Percentiles rank a stretch among this genome's conserved stretches.
Evolutionary conservation across 805 yeast genomes (phyloP).

Genomic region (Tetrapisispora namnaoensis): DNA sequence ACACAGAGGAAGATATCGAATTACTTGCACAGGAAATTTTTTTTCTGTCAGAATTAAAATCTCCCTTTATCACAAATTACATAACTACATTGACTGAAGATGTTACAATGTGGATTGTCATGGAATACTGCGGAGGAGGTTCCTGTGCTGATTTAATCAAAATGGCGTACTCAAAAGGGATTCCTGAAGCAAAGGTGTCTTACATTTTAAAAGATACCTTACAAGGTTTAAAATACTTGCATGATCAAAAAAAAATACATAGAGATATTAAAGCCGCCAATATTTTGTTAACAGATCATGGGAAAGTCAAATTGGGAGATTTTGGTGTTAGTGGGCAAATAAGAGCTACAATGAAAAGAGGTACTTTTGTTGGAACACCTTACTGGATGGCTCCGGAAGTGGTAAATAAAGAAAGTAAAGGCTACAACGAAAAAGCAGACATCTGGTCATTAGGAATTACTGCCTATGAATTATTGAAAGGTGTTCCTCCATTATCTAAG

Average conservation of each 20-base stretch:
- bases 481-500: slow-evolving; percentile 69
- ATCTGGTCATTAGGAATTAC: slow-evolving; percentile 97
- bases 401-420: slow-evolving; percentile 37
- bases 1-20: slow-evolving; percentile 63
- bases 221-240: slow-evolving; percentile 67
- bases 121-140: slow-evolving; percentile 96
- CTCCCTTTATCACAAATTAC: slow-evolving; percentile 59
- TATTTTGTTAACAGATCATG: slow-evolving; percentile 59
- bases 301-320: slow-evolving; percentile 75
- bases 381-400: slow-evolving; percentile 99
- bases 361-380: slow-evolving; percentile 91
- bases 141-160: slow-evolving; percentile 71
- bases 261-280: slow-evolving; percentile 90
- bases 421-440: slow-evolving; percentile 81
- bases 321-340: slow-evolving; percentile 90
- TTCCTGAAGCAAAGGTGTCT: slow-evolving; percentile 42
- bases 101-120: slow-evolving; percentile 72
- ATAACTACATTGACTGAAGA: slow-evolving; percentile 55
- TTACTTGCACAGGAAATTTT: slow-evolving; percentile 68
- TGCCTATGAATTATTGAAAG: slow-evolving; percentile 72
- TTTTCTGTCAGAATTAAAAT: slow-evolving; percentile 55
- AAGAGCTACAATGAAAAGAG: slow-evolving; percentile 49
- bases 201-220: slow-evolving; percentile 55
- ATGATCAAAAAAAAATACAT: slow-evolving; percentile 66
- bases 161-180: slow-evolving; percentile 22